phyloP scores from a whole-genome alignment of 495 filamentous ascomycete species.

The Apodospora peruviana region DNA sequence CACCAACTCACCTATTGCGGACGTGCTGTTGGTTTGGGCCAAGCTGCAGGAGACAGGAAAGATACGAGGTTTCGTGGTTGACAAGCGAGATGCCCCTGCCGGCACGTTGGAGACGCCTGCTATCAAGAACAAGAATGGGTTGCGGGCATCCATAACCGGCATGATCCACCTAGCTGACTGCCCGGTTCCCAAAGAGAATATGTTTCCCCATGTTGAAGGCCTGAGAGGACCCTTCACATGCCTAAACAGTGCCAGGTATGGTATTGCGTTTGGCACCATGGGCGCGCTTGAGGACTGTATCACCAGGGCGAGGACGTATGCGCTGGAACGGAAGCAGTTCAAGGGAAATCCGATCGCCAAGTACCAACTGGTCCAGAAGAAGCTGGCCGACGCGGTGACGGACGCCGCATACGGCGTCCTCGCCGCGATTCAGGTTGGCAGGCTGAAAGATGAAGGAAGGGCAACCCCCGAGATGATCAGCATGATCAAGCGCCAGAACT shows the following conservation, averaged over 20 bases:
- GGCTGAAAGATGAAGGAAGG: slow-evolving; percentile 87
- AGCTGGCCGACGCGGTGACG: slow-evolving; percentile 85
- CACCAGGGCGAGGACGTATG: slow-evolving; percentile 71
- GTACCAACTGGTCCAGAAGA: slow-evolving; percentile 98
- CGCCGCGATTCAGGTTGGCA: slow-evolving; percentile 81
- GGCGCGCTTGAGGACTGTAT: slow-evolving; percentile 93
- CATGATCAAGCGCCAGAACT: slow-evolving; percentile 98
- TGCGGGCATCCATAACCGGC: slow-evolving; percentile 89
- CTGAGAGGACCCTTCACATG: slow-evolving; percentile 87
- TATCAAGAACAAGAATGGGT: slow-evolving; percentile 91
- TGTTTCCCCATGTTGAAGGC: slow-evolving; percentile 90
- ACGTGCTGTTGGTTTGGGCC: slow-evolving; percentile 90
- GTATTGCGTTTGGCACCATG: slow-evolving; percentile 90
- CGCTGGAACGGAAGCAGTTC: slow-evolving; percentile 91
- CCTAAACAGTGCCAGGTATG: slow-evolving; percentile 85
- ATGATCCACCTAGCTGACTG: slow-evolving; percentile 95
- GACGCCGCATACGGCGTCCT: slow-evolving; percentile 86
- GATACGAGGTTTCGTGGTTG: slow-evolving; percentile 90
- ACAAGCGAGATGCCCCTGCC: slow-evolving; percentile 71
- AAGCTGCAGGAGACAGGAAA: slow-evolving; percentile 86
- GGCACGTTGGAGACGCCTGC: slow-evolving; percentile 88
- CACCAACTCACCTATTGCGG: slow-evolving; percentile 92
- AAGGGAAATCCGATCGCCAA: slow-evolving; percentile 92
- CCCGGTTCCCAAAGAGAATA: slow-evolving; percentile 83
- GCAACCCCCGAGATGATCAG: slow-evolving; percentile 93